Conservation (phyloP, 2,329 filamentous ascomycete genomes). For the Moelleriella libera region DNA sequence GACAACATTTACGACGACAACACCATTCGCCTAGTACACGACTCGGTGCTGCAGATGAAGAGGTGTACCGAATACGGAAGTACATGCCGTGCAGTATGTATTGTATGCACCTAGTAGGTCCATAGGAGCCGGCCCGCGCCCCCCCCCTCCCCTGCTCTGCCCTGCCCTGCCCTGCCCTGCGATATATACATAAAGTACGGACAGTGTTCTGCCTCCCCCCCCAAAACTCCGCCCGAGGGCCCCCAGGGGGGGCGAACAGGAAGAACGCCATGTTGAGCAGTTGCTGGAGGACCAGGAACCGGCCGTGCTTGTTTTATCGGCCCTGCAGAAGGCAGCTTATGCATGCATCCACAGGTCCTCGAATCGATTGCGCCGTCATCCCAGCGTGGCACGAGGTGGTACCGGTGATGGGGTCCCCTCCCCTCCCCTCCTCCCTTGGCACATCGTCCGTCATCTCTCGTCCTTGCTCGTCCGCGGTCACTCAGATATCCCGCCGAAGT, state of each 20-base stretch:
- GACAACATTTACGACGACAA: background rate
- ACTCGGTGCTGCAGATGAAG: background rate
- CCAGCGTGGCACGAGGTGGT: conserved; percentile 1
- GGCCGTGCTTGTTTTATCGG: background rate
- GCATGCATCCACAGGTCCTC: background rate
- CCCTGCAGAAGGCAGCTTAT: background rate
- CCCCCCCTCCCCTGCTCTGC: too few species aligned
- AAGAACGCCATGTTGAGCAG: background rate
- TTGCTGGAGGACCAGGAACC: background rate
- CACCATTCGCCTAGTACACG: background rate
- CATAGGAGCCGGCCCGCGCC: background rate
- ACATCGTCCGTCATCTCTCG: background rate
- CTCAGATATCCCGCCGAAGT: background rate
- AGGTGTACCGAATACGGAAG: too few species aligned
- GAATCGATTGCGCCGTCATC: background rate
- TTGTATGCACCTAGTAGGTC: background rate
- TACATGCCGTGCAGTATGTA: background rate
- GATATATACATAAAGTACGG: too few species aligned
- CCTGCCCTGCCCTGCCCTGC: too few species aligned
- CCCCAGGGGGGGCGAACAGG: background rate
- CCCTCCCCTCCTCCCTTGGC: background rate
- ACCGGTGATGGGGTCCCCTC: background rate
- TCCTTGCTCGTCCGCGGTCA: background rate
- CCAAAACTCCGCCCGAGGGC: too few species aligned
- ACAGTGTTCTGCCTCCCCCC: too few species aligned